Conservation (phyloP, 805 yeast genomes). For the Kodamaea kaohsiungensis region DNA sequence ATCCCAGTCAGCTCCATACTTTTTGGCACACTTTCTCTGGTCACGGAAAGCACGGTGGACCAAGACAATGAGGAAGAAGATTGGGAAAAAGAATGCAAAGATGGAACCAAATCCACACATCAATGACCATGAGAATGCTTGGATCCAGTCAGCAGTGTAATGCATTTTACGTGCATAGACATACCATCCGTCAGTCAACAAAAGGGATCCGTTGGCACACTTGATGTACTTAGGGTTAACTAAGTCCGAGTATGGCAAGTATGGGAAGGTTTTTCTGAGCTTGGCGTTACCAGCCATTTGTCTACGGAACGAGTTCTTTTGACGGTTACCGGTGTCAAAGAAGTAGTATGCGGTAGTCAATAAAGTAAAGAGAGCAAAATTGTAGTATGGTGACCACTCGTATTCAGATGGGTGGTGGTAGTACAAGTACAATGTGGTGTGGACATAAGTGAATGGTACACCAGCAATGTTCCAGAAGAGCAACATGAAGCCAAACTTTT, state of each 20-base stretch:
- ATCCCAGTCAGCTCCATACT: slow-evolving; percentile 95
- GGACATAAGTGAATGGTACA: slow-evolving; percentile 97
- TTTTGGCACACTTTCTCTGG: slow-evolving; percentile 74
- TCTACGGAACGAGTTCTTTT: slow-evolving; percentile 90
- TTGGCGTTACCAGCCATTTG: slow-evolving; percentile 74
- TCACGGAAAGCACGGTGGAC: slow-evolving; percentile 90
- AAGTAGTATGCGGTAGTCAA: slow-evolving; percentile 79
- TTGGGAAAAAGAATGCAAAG: slow-evolving; percentile 95
- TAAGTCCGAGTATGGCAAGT: slow-evolving; percentile 79
- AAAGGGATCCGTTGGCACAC: slow-evolving; percentile 80
- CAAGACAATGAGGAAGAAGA: slow-evolving; percentile 83
- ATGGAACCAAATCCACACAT: slow-evolving; percentile 85
- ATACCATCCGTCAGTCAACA: slow-evolving; percentile 94
- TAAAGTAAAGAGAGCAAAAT: slow-evolving; percentile 52
- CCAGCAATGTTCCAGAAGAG: slow-evolving; percentile 99
- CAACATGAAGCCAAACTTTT: slow-evolving; percentile 98
- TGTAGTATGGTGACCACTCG: slow-evolving; percentile 65
- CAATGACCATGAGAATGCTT: slow-evolving; percentile 88
- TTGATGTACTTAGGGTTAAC: slow-evolving; percentile 82
- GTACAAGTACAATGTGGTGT: slow-evolving; percentile 80
- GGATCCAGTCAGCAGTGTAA: slow-evolving; percentile 92
- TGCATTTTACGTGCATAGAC: slow-evolving; percentile 90
- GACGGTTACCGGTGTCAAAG: slow-evolving; percentile 94
- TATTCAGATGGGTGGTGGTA: slow-evolving; percentile 86
- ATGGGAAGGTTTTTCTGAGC: slow-evolving; percentile 89